Percentiles rank a stretch among this genome's conserved stretches.
These are phyloP conservation scores for Leccinum pachyderme DNA, from an alignment of 1,284 basidiomycete genomes.

Conservation along the genomic window DNA sequence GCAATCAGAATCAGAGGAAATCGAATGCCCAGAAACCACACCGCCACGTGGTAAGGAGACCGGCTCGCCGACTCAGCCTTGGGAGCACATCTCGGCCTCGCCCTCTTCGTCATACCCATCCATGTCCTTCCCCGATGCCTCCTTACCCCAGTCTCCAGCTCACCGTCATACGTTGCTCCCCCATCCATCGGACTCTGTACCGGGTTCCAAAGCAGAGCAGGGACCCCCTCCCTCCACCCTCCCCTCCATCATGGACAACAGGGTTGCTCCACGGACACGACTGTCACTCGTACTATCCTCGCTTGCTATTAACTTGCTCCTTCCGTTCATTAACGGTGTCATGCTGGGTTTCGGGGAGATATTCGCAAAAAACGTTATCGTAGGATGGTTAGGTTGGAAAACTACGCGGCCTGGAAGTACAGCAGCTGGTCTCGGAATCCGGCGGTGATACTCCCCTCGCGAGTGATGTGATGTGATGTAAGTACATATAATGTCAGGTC, in stretches of 20 bases:
- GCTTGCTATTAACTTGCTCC: conserved; percentile 86
- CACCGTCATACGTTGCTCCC: conserved; percentile 28
- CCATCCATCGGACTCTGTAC: conserved; percentile 24
- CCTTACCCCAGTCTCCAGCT: conserved; percentile 48
- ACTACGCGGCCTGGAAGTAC: conserved; percentile 23
- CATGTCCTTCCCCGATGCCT: conserved; percentile 61
- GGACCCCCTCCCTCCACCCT: conserved; percentile 58
- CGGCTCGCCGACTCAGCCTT: conserved; percentile 52
- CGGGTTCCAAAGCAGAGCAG: conserved; percentile 10
- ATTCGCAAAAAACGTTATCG: conserved; percentile 85
- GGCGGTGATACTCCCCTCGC: conserved; percentile 16
- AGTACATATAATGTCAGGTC: neutral
- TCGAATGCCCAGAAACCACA: neutral
- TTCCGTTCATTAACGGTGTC: conserved; percentile 96
- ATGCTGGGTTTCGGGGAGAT: conserved; percentile 99
- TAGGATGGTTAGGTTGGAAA: conserved; percentile 59
- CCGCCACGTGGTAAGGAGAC: conserved; percentile 16
- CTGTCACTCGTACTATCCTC: conserved; percentile 76
- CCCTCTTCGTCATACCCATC: conserved; percentile 75
- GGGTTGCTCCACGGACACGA: conserved; percentile 63
- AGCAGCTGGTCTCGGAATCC: conserved; percentile 38
- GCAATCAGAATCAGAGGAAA: conserved; percentile 39
- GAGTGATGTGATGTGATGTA: neutral
- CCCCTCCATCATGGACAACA: conserved; percentile 74
- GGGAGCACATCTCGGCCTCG: conserved; percentile 67